Evolutionary conservation across 2,329 filamentous ascomycete genomes (phyloP), one percentile per base, ranked within the genome.

Genomic region (Colletotrichum tanaceti): DNA sequence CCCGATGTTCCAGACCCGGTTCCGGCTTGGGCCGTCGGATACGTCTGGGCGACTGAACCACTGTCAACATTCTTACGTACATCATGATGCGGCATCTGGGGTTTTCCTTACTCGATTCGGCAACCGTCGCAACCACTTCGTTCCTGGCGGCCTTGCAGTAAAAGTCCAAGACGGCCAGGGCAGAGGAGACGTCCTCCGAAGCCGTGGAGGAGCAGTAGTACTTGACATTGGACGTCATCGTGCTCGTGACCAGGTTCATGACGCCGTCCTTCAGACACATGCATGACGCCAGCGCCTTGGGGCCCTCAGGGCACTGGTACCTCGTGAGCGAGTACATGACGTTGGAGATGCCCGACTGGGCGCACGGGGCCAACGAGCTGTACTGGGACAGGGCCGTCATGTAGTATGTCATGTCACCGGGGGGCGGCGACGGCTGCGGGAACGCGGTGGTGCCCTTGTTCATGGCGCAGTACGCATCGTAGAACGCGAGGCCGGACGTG

Each of bases 401-500:
- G 66, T 86, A 84, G 72, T 87, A 88, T 0, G 84, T 80, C 81
- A 88, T 85, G 68, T 86, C 80, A 50, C 86, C 86, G 0, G 85
- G 84, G 7, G 85, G 85, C 35, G 78, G 74, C 0, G 80, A 75
- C 1, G 83, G 80, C 4, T 74, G 71, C 1, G 84, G 83, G 70
- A 88, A 87, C 0, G 77, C 79, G 0, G 83, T 83, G 0, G 83
- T 86, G 62, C 85, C 86, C 14, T 80, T 71, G 52, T 81, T 82
- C 73, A 88, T 79, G 24, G 78, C 79, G 72, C 86, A 88, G 72
- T 87, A 88, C 3, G 83, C 84, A 0, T 79, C 75, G 68, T 86
- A 87, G 64, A 87, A 81, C 6, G 77, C 79, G 64, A 85, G 81
- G 1, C 85, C 86, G 0, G 83, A 85, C 0, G 81, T 78, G 18